Evolutionary conservation across 2,329 filamentous ascomycete species (phyloP), one percentile per base, ranked within the genome.

Genomic region (Trichophyton schoenleinii): DNA sequence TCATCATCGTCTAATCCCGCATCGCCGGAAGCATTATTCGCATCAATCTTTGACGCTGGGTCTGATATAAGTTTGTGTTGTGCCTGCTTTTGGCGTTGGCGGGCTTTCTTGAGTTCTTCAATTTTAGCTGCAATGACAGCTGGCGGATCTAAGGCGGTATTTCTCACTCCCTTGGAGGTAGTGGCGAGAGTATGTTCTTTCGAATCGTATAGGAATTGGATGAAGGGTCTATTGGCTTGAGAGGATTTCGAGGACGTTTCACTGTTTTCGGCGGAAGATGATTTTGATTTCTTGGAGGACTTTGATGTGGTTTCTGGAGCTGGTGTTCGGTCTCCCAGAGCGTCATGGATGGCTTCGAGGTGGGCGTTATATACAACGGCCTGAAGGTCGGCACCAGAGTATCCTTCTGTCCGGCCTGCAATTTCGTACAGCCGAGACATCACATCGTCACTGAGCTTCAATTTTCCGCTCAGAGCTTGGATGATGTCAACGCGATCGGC

Each of bases 301-400:
- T 68, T 73, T 65, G 46, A 67, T 63, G 53, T 67, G 57, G 62
- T 57, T 63, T 81, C 78, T 34, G 84, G 78, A 0, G 69, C 61
- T 25, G 57, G 42, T 6, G 69, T 67, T 36, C 67, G 68, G 68
- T 86, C 83, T 60, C 84, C 87, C 0, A 99, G 82, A 1, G 95
- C 85, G 67, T 96, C 91, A 71, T 99, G 94, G 65, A 99, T 96
- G 31, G 94, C 94, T 76, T 97, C 92, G 4, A 99, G 81, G 72
- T 99, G 94, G 0, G 94, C 91, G 67, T 99, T 99, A 68, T 95
- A 96, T 49, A 97, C 86, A 5, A 99, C 82, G 0, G 92, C 94
- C 73, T 99, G 94, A 2, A 99, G 79, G 75, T 99, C 94, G 0
- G 94, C 94, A 11, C 94, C 94, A 0, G 89, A 94, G 72, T 95